These are phyloP conservation scores for Passalora sequoiae DNA, from an alignment of 2,329 filamentous ascomycete genomes.

Conservation along the genomic window DNA sequence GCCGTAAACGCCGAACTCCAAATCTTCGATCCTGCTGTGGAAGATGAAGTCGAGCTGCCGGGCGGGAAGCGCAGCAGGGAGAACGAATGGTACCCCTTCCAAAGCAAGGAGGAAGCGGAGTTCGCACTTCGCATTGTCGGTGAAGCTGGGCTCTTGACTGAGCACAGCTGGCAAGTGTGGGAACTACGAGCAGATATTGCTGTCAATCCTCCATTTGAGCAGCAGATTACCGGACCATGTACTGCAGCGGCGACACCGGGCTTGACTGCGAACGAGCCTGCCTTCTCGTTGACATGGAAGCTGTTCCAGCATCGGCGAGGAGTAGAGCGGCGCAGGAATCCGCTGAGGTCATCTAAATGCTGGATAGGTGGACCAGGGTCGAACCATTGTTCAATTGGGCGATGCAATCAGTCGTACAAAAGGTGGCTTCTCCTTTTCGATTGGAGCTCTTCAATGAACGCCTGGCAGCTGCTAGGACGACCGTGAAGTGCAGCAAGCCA, in stretches of 20 bases:
- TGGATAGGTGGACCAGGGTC: neutral
- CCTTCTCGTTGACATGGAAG: neutral
- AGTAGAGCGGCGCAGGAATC: neutral
- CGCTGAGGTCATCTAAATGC: neutral
- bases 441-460: neutral
- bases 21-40: slow-evolving; percentile 21
- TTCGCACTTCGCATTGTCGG: slow-evolving; percentile 16
- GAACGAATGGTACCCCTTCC: slow-evolving; percentile 17
- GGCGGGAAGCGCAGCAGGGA: slow-evolving; percentile 16
- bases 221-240: neutral
- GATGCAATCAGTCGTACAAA: neutral
- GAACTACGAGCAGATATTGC: slow-evolving; percentile 3
- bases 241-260: neutral
- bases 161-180: slow-evolving; percentile 14
- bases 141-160: slow-evolving; percentile 16
- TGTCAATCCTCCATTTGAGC: neutral
- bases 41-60: slow-evolving; percentile 15
- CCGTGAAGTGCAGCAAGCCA: neutral
- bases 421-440: neutral
- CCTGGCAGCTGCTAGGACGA: neutral
- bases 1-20: slow-evolving; percentile 19
- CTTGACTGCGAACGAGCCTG: neutral
- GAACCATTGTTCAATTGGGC: neutral
- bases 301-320: neutral
- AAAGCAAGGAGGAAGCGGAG: slow-evolving; percentile 13